Evolutionary conservation across 768 basidiomycete genomes (phyloP).

Genomic region (Boletales sp.): DNA sequence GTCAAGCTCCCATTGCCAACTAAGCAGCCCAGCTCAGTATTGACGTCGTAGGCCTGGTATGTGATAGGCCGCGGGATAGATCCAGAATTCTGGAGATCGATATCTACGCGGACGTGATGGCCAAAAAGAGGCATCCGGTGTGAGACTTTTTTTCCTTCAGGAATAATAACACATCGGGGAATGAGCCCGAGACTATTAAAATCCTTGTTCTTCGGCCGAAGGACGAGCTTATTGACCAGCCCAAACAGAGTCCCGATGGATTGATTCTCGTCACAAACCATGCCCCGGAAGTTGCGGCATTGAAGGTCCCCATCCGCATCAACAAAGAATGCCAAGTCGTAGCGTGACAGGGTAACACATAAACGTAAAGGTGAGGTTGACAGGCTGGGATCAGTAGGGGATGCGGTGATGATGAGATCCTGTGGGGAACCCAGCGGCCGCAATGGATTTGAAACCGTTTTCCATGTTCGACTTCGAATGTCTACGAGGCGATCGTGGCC

Average conservation of each 20-base stretch:
- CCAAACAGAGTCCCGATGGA: constrained; percentile 42
- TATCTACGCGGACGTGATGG: constrained; percentile 9
- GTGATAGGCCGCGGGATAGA: not conserved
- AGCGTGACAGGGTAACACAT: constrained; percentile 35
- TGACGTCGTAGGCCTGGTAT: constrained; percentile 29
- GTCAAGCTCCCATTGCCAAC: constrained; percentile 20
- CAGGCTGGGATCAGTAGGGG: not conserved
- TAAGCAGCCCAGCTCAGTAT: constrained; percentile 29
- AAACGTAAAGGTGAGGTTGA: constrained; percentile 7
- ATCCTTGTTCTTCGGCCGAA: constrained; percentile 23
- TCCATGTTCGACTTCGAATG: constrained; percentile 21
- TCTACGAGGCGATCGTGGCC: constrained; percentile 16
- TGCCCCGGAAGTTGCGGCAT: constrained; percentile 36
- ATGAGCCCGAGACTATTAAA: not conserved
- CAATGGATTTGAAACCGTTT: constrained; percentile 16
- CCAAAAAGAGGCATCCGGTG: not conserved
- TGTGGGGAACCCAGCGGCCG: constrained; percentile 9
- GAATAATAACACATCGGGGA: constrained; percentile 33
- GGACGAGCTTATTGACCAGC: constrained; percentile 35
- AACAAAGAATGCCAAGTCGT: constrained; percentile 37
- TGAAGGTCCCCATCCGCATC: constrained; percentile 30
- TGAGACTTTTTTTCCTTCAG: constrained; percentile 24
- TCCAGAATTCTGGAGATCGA: not conserved
- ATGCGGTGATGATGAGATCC: constrained; percentile 16
- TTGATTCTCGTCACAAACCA: constrained; percentile 38